Base-by-base conservation (phyloP, 495 filamentous ascomycete genomes). In the Podospora didyma region DNA sequence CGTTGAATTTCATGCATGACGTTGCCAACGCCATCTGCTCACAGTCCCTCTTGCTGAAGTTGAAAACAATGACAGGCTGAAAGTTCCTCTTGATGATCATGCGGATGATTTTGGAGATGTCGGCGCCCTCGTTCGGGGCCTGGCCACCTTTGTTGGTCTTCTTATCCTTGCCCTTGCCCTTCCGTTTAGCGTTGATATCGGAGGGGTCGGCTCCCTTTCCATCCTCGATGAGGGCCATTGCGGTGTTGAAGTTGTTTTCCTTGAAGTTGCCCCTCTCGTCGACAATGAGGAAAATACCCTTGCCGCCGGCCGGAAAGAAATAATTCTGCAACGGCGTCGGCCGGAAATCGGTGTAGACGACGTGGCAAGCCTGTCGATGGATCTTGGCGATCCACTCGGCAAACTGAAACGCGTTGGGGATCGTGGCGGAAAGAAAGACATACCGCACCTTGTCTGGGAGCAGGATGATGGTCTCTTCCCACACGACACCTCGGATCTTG, bases 401-500 rank as follows among this genome's bases (percentile, higher is more conserved):
- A 64, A 98, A 98, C 68, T 98, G 94, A 87, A 97, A 96, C 45
- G 94, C 92, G 65, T 98, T 98, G 37, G 94, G 94, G 58, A 98
- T 98, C n/a, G 94, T 98, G 39, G 94, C 94, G 23, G 94, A 98
- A 31, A 98, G 75, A 76, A 98, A 98, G 31, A 97, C 94, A 62
- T 97, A 98, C 72, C 90, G 88, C 55, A 97, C 94, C 78, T 98
- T 96, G 77, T 98, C 93, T 5, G 94, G 94, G 10, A 98, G 76
- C 22, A 98, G 77, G 67, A 98, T 98, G 67, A 98, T 95, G 7
- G 95, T 97, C 72, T 98, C 94, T 69, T 98, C 94, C 94, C 94
- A 98, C 10, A 98, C 94, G 10, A 98, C 94, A 74, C 94, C 94
- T 69, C 94, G 85, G 58, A 85, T 81, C 65, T 91, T 90, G 75